Evolutionary conservation across 208 protist genomes (phyloP).

Genomic region (Phytomonas sp.): DNA sequence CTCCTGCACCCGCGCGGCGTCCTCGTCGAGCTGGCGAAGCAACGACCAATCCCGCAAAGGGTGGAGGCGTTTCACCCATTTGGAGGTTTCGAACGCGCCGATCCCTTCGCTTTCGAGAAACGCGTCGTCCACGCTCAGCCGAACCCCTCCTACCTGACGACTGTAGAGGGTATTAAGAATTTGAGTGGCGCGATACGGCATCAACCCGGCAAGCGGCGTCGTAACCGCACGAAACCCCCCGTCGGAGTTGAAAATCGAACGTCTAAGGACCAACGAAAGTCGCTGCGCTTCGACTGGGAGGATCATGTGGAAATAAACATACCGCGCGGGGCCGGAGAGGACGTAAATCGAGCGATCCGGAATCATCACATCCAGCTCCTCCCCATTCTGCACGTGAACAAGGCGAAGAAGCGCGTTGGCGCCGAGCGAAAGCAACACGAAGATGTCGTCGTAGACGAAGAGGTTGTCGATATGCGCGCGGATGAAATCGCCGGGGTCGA

Average conservation of each 20-base stretch:
- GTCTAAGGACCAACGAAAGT: conserved; percentile 78
- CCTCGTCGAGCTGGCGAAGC: conserved; percentile 74
- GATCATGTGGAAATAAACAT: conserved; percentile 90
- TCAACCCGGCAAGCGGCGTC: conserved; percentile 57
- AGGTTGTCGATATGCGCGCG: conserved; percentile 87
- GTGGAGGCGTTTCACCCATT: conserved; percentile 76
- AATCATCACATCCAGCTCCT: conserved; percentile 79
- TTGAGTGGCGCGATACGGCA: conserved; percentile 78
- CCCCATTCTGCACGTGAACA: conserved; percentile 85
- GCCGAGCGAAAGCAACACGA: conserved; percentile 73
- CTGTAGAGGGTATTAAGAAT: conserved; percentile 82
- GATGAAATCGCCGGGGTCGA: conserved; percentile 84
- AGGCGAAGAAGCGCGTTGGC: conserved; percentile 72
- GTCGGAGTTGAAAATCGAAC: conserved; percentile 84
- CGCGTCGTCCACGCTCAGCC: conserved; percentile 69
- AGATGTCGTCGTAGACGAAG: conserved; percentile 88
- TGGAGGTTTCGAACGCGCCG: conserved; percentile 76
- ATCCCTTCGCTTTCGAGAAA: conserved; percentile 70
- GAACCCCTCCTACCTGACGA: conserved; percentile 73
- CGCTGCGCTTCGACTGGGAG: conserved; percentile 77
- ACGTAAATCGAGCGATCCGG: conserved; percentile 81
- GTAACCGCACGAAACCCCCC: conserved; percentile 64
- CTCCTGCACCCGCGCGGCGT: conserved; percentile 66
- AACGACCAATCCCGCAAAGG: conserved; percentile 82
- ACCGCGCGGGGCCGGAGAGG: conserved; percentile 77